These are phyloP conservation scores for Wickerhamiella siamensis DNA, from an alignment of 805 yeast genomes.

Conservation along the genomic window DNA sequence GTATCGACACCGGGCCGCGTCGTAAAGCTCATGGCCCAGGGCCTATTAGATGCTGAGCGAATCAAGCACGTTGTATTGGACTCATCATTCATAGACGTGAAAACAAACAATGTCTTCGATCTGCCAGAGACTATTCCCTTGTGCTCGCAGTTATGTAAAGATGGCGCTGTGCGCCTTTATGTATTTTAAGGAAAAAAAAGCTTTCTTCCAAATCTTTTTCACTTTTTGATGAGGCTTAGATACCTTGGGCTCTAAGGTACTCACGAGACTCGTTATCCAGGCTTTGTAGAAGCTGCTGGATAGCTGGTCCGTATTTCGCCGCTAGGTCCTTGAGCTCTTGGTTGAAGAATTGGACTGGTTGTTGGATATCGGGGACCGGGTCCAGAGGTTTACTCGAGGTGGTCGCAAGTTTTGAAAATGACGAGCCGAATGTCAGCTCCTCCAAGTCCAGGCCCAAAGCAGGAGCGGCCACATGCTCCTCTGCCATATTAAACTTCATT, in stretches of 20 bases:
- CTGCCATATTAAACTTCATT: slow-evolving; percentile 30
- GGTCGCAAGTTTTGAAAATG: slow-evolving; percentile 58
- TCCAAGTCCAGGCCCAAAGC: slow-evolving; percentile 40
- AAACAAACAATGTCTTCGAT: slow-evolving; percentile 49
- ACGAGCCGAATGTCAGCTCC: slow-evolving; percentile 77
- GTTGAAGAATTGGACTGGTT: slow-evolving; percentile 19
- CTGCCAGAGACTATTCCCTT: slow-evolving; percentile 21
- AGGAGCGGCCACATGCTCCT: slow-evolving; percentile 20
- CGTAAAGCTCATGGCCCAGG: slow-evolving; percentile 32
- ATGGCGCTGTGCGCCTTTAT: slow-evolving; percentile 36
- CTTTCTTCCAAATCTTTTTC: background rate
- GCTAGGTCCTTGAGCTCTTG: slow-evolving; percentile 12
- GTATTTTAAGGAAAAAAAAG: slow-evolving; percentile 28
- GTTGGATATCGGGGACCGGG: slow-evolving; percentile 42
- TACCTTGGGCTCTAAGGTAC: slow-evolving; percentile 10
- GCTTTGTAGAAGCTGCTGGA: slow-evolving; percentile 9
- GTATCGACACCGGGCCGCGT: slow-evolving; percentile 55
- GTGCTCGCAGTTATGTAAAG: slow-evolving; percentile 13
- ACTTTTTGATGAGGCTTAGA: background rate
- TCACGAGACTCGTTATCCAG: slow-evolving; percentile 12
- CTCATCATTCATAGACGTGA: slow-evolving; percentile 44
- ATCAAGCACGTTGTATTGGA: slow-evolving; percentile 46
- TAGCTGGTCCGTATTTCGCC: background rate
- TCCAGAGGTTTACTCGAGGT: slow-evolving; percentile 51
- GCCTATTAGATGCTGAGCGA: slow-evolving; percentile 30